A percentile compares a stretch with the other conserved stretches of the same genome.
Evolutionary conservation across 805 yeast species (phyloP).

Genomic region (Lachancea cidri): DNA sequence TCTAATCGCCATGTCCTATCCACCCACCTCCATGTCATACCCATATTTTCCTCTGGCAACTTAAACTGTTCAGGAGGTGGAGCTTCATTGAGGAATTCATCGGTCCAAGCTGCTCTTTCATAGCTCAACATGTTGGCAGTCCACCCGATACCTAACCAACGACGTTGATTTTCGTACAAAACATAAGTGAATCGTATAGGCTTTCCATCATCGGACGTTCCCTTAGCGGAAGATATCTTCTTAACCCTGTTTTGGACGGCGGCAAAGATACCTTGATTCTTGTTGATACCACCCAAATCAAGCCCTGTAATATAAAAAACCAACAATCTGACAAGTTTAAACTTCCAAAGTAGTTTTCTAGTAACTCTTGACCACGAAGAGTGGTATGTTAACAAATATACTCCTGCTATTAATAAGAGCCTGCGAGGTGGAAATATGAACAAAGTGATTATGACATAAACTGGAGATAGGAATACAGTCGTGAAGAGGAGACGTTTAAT

Average conservation of each 20-base stretch:
- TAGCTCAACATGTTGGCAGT: conserved; percentile 85
- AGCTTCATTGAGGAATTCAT: conserved; percentile 85
- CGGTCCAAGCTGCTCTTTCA: conserved; percentile 97
- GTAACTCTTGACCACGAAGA: conserved; percentile 81
- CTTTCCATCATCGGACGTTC: conserved; percentile 34
- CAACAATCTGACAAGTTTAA: conserved; percentile 58
- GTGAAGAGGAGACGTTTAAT: conserved; percentile 76
- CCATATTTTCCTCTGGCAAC: conserved; percentile 71
- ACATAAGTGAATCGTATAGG: conserved; percentile 86
- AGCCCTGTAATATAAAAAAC: conserved; percentile 85
- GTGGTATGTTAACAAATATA: conserved; percentile 71
- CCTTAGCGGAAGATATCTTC: conserved; percentile 28
- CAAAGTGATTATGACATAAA: conserved; percentile 65
- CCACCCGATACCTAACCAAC: conserved; percentile 99
- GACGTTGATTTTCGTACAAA: conserved; percentile 87
- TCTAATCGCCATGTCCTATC: conserved; percentile 91
- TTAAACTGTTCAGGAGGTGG: conserved; percentile 71
- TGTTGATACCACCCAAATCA: conserved; percentile 55
- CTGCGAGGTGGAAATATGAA: conserved; percentile 68
- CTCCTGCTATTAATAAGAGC: conserved; percentile 53
- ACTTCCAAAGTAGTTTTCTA: conserved; percentile 80
- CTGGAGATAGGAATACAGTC: conserved; percentile 78
- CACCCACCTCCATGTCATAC: conserved; percentile 91
- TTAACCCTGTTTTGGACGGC: conserved; percentile 39
- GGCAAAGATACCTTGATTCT: conserved; percentile 38